Base-by-base conservation (phyloP, 768 basidiomycete genomes). In the Hebeloma cylindrosporum region DNA sequence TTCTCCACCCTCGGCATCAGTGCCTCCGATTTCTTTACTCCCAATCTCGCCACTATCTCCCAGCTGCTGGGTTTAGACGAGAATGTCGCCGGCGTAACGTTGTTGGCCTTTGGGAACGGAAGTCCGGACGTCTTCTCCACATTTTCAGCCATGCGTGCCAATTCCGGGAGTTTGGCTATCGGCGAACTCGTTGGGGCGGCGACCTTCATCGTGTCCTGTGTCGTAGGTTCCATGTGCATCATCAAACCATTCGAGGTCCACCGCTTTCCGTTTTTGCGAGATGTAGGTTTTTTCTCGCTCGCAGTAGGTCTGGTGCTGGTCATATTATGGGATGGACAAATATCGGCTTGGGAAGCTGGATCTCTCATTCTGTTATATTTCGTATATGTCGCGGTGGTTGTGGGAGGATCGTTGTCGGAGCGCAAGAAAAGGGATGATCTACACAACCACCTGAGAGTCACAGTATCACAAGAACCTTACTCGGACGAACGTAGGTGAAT, bases 181-280 rank as follows among this genome's bases (percentile, higher is more conserved):
- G 96, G 96, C 16, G 96, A 99, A 62, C 75, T 99, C 5, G 72
- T 99, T 9, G 96, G 96, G 5, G 95, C 95, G 2, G 94, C 95
- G 0, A 79, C 90, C 2, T 99, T 99, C 71, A 94, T 99, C 64
- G 84, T 91, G 16, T 92, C 92, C 2, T 92, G 93, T 57, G 96
- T 99, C 17, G 95, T 92, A 9, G 96, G 96, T 6, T 86, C 88
- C n/a, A 95, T 99, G 85, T 93, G 91, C 55, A 83, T 98, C 64
- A 93, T 98, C 66, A 88, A 87, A 46, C 94, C 95, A 0, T 99
- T 99, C 68, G 78, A 80, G 53, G 93, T 98, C 21, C 72, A 85
- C 25, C 80, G 73, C 0, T 70, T 73, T 13, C 85, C 89, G 0
- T 99, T 98, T 69, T 66, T 97, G 8, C 85, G 96, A 28, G 96